Conservation (phyloP, 2,329 filamentous ascomycete species). For the Penicillium olsonii region DNA sequence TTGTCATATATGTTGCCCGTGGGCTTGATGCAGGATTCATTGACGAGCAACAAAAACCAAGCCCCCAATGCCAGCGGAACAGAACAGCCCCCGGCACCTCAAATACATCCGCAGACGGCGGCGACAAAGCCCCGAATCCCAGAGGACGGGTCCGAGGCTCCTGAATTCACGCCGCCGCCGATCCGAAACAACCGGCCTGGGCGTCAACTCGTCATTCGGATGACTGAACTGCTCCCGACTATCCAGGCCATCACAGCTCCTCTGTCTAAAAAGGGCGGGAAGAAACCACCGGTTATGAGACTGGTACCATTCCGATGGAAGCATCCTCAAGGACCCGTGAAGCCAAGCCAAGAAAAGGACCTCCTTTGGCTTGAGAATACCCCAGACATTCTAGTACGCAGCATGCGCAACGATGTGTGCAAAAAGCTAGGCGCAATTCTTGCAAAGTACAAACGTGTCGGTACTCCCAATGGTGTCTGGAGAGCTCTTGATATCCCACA, state of each 20-base stretch:
- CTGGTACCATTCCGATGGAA: conserved; percentile 41
- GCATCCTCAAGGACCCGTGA: conserved; percentile 31
- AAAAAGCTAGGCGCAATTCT: conserved; percentile 39
- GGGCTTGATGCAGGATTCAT: conserved; percentile 32
- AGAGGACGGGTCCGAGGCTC: too few relatives aligned
- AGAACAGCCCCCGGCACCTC: too few relatives aligned
- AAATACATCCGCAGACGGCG: too few relatives aligned
- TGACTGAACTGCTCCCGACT: conserved; percentile 30
- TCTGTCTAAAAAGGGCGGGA: conserved; percentile 11
- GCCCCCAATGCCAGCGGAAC: conserved; percentile 11
- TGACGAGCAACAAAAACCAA: conserved; percentile 14
- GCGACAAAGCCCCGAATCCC: too few relatives aligned
- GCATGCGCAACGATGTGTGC: conserved; percentile 39
- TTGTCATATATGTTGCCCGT: conserved; percentile 38
- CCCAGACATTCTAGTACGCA: conserved; percentile 41
- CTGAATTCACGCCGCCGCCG: neutral
- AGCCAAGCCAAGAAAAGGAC: conserved; percentile 26
- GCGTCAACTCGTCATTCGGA: conserved; percentile 27
- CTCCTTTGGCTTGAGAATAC: conserved; percentile 53
- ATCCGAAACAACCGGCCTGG: conserved; percentile 3
- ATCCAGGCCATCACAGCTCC: conserved; percentile 22
- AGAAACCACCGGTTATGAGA: conserved; percentile 16
- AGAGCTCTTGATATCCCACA: conserved; percentile 24
- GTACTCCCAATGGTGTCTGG: conserved; percentile 29
- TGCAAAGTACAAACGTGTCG: conserved; percentile 20